Conservation (phyloP, 2,329 filamentous ascomycete species). For the Aspergillus niger region DNA sequence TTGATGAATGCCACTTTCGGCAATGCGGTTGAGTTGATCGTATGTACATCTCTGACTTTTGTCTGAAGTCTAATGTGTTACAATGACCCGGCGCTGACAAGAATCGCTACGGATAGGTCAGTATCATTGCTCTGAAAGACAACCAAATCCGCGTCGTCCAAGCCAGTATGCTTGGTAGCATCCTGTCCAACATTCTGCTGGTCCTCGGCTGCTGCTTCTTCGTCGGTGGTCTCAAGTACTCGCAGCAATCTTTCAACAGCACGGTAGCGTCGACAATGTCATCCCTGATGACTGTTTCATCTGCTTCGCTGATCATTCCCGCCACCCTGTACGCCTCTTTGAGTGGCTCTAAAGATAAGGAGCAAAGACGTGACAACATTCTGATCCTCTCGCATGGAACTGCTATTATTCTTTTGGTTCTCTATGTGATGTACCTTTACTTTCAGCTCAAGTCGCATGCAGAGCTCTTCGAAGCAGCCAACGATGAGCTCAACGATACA, state of each 20-base stretch:
- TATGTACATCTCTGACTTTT: slow-evolving; percentile 45
- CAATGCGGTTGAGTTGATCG: slow-evolving; percentile 67
- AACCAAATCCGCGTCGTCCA: slow-evolving; percentile 95
- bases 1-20: slow-evolving; percentile 68
- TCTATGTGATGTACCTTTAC: slow-evolving; percentile 75
- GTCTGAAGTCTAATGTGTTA: neutral
- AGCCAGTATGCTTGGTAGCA: slow-evolving; percentile 93
- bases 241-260: slow-evolving; percentile 63
- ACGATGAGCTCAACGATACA: slow-evolving; percentile 42
- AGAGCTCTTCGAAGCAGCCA: slow-evolving; percentile 64
- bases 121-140: slow-evolving; percentile 83
- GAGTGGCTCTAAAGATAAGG: slow-evolving; percentile 37
- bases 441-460: slow-evolving; percentile 79
- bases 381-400: slow-evolving; percentile 74
- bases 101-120: slow-evolving; percentile 61
- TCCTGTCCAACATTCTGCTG: slow-evolving; percentile 89
- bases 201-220: slow-evolving; percentile 82
- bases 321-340: slow-evolving; percentile 72
- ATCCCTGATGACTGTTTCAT: slow-evolving; percentile 73
- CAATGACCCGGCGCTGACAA: neutral
- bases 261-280: slow-evolving; percentile 57
- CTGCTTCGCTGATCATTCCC: slow-evolving; percentile 76
- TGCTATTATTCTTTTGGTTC: slow-evolving; percentile 70
- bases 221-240: slow-evolving; percentile 69
- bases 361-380: slow-evolving; percentile 56